phyloP scores from a whole-genome alignment of 257 asterid genomes.

The Rauvolfia tetraphylla region DNA sequence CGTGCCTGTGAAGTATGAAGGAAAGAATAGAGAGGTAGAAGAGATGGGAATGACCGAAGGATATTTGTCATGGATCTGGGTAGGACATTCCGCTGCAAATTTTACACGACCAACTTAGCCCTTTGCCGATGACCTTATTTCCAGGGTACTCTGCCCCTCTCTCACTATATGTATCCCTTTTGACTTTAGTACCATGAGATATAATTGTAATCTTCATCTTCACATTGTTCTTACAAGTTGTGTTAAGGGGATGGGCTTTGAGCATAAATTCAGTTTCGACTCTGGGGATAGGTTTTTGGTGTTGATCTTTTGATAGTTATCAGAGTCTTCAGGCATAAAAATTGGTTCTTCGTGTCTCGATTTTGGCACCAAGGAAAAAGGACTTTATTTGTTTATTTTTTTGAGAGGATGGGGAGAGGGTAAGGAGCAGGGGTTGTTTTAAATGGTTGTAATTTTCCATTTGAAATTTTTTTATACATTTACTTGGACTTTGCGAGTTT shows the following conservation, averaged over 20 bases:
- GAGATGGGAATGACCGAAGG: conserved; percentile 89
- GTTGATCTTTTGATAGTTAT: no score
- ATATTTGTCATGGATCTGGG: conserved; percentile 65
- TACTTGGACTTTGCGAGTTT: no score
- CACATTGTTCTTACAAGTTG: not conserved
- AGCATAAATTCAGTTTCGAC: not conserved
- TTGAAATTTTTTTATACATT: no score
- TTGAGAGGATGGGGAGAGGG: no score
- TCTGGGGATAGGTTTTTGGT: not conserved
- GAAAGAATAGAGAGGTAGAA: not conserved
- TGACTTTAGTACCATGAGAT: no score
- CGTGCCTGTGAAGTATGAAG: not conserved
- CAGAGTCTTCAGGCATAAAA: not conserved
- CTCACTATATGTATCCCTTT: not conserved
- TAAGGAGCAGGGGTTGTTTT: no score
- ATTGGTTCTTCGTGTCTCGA: conserved; percentile 10
- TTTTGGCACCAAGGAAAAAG: not conserved
- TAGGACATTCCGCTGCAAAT: conserved; percentile 65
- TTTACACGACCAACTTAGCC: conserved; percentile 65
- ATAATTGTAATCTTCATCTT: not conserved
- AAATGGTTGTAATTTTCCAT: no score
- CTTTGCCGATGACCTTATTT: conserved; percentile 49
- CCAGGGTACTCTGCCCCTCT: conserved; percentile 41
- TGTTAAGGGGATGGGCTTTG: not conserved
- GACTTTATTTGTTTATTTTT: no score